phyloP scores from a whole-genome alignment of 2,329 filamentous ascomycete genomes.

The Nemania diffusa region DNA sequence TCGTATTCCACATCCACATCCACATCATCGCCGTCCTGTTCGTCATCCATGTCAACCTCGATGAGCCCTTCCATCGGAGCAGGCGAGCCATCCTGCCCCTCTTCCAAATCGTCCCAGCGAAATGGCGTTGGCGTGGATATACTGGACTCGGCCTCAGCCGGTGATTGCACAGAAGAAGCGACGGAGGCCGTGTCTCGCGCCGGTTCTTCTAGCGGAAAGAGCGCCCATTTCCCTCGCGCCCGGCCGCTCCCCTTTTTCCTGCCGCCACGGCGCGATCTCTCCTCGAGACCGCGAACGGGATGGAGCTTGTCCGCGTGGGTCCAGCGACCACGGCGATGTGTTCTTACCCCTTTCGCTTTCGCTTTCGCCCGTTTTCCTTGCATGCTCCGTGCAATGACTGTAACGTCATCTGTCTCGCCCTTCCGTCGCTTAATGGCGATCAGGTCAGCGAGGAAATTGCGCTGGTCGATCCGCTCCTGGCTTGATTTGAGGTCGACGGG shows the following conservation, averaged over 20 bases:
- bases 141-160: slow-evolving; percentile 4
- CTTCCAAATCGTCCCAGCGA: slow-evolving; percentile 42
- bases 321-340: slow-evolving; percentile 31
- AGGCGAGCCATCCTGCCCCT: slow-evolving; percentile 14
- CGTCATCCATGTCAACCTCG: slow-evolving; percentile 35
- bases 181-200: slow-evolving; percentile 17
- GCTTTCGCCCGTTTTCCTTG: slow-evolving; percentile 21
- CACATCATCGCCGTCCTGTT: slow-evolving; percentile 31
- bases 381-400: slow-evolving; percentile 53
- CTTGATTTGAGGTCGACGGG: slow-evolving; percentile 60
- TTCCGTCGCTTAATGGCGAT: slow-evolving; percentile 71
- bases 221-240: slow-evolving; percentile 29
- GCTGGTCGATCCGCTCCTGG: slow-evolving; percentile 54
- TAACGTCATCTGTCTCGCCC: slow-evolving; percentile 74
- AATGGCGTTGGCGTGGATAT: slow-evolving; percentile 43
- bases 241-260: slow-evolving; percentile 29
- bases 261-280: slow-evolving; percentile 21
- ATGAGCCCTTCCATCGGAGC: slow-evolving; percentile 10
- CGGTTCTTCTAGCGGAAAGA: slow-evolving; percentile 29
- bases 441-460: slow-evolving; percentile 70
- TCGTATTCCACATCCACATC: slow-evolving; percentile 31
- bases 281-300: slow-evolving; percentile 14
- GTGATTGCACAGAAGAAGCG: slow-evolving; percentile 18
- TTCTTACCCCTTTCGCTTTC: slow-evolving; percentile 3
- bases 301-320: slow-evolving; percentile 9